Base-by-base conservation (phyloP, 768 basidiomycete genomes). In the Hydnomerulius pinastri region DNA sequence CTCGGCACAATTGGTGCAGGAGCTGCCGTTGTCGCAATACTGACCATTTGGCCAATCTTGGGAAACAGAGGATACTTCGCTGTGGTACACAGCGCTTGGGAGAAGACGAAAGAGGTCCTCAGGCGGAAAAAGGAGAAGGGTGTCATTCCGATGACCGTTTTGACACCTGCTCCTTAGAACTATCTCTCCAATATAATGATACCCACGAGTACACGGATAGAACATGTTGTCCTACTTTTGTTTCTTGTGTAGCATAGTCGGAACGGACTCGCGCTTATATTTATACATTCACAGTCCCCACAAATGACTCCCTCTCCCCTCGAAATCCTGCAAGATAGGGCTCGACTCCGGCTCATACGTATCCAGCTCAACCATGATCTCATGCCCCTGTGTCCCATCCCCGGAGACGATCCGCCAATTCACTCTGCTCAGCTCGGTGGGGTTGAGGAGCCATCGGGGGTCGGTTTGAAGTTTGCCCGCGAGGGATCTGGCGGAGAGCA, bases 381-480 rank as follows among this genome's bases (percentile, higher is more conserved):
- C 45, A 11, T 30, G 32, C 5, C 35, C 45, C 30, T 44, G 10
- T 32, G 30, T 15, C 30, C 10, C 20, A 21, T 17, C 10, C n/a
- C 43, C 48, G 23, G 33, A 20, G 15, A 29, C 36, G 10, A 24
- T 27, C 13, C 37, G 28, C 56, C 48, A 55, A 13, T 21, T 35
- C 6, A 56, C 42, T 18, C 56, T 50, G 27, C 38, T 40, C 6
- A 57, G 55, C 49, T 57, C 54, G 18, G 53, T 32, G 13, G 56
- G 41, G 40, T 55, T 56, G 30, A 57, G 44, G 6, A 56, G 18
- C 54, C 54, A 57, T 23, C 28, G 10, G 17, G 39, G 46, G 37
- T 42, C 33, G n/a, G 32, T 39, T 13, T 21, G 28, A 6, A 57
- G 43, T 13, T 55, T 45, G 37, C 28, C 54, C 15, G 56, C 56